Conservation (phyloP, 371 early-diverging fungal species). For the Entomophthora muscae region DNA sequence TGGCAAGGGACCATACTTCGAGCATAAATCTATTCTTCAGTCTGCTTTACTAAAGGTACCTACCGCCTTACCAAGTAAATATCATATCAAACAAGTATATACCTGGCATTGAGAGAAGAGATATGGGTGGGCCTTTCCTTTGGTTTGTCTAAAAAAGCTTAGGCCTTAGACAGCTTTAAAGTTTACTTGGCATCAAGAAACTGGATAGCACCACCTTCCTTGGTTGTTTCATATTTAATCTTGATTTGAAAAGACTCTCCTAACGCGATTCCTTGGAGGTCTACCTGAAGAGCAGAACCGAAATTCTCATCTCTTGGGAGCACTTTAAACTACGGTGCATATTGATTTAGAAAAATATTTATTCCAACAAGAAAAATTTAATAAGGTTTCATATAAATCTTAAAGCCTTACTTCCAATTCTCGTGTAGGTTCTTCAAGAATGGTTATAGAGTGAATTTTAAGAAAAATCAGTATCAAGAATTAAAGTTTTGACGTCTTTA, state of each 20-base stretch:
- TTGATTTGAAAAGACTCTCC: slow-evolving; percentile 29
- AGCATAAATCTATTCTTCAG: slow-evolving; percentile 55
- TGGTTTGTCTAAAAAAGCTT: slow-evolving; percentile 51
- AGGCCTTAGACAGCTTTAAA: too few relatives aligned
- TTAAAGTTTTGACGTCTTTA: slow-evolving; percentile 32
- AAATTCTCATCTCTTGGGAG: slow-evolving; percentile 37
- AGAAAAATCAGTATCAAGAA: slow-evolving; percentile 66
- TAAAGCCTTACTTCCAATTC: slow-evolving; percentile 24
- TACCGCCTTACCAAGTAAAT: background rate
- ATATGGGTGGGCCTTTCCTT: slow-evolving; percentile 83
- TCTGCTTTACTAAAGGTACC: background rate
- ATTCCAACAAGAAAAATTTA: background rate
- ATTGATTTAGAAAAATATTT: background rate
- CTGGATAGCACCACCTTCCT: slow-evolving; percentile 70
- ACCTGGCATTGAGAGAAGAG: slow-evolving; percentile 92
- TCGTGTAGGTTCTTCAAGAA: slow-evolving; percentile 10
- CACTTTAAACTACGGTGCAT: slow-evolving; percentile 24
- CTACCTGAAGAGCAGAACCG: slow-evolving; percentile 54
- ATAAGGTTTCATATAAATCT: too few relatives aligned
- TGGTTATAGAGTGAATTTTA: slow-evolving; percentile 27
- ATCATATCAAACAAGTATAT: too few relatives aligned
- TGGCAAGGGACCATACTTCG: slow-evolving; percentile 78
- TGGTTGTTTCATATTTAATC: slow-evolving; percentile 69
- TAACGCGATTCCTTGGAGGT: slow-evolving; percentile 27
- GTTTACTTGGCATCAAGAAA: slow-evolving; percentile 72